Percentiles rank a stretch among this genome's conserved stretches.
Evolutionary conservation across 495 filamentous ascomycete species (phyloP).

Genomic region (Hypomontagnella monticulosa): DNA sequence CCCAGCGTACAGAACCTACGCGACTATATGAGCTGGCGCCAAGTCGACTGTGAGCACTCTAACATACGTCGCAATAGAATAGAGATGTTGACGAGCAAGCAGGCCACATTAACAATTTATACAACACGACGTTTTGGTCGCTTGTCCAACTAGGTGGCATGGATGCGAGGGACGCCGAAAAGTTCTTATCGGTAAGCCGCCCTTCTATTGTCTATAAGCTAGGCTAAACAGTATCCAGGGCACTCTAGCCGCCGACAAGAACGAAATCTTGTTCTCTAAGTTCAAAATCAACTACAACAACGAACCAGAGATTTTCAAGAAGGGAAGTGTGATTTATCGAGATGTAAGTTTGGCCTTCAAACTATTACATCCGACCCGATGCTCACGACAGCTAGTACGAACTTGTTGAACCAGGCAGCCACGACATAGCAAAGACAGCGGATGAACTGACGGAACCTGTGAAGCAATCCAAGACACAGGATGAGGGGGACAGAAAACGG

Average conservation of each 20-base stretch:
- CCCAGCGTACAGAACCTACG: slow-evolving; percentile 79
- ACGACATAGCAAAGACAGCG: slow-evolving; percentile 46
- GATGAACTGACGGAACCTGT: slow-evolving; percentile 53
- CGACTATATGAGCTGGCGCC: slow-evolving; percentile 97
- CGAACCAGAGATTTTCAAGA: slow-evolving; percentile 89
- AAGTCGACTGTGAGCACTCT: slow-evolving; percentile 83
- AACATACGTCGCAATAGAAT: background rate
- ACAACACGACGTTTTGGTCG: slow-evolving; percentile 97
- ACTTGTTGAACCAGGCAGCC: slow-evolving; percentile 60
- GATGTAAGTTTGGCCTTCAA: slow-evolving; percentile 65
- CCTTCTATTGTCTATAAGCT: background rate
- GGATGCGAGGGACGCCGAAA: slow-evolving; percentile 78
- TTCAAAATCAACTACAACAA: slow-evolving; percentile 98
- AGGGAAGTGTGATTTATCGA: slow-evolving; percentile 88
- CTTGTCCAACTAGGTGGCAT: slow-evolving; percentile 81
- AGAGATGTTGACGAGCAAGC: slow-evolving; percentile 5
- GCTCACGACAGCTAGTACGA: slow-evolving; percentile 56
- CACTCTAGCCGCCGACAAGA: slow-evolving; percentile 85
- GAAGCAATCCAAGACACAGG: slow-evolving; percentile 74
- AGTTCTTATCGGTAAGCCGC: slow-evolving; percentile 70
- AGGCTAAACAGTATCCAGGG: slow-evolving; percentile 61
- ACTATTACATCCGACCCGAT: background rate
- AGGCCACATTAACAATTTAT: slow-evolving; percentile 98
- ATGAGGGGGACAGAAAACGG: slow-evolving; percentile 79
- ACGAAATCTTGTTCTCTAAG: slow-evolving; percentile 90